phyloP scores from a whole-genome alignment of 1,284 basidiomycete genomes.

The Irpex sp. region DNA sequence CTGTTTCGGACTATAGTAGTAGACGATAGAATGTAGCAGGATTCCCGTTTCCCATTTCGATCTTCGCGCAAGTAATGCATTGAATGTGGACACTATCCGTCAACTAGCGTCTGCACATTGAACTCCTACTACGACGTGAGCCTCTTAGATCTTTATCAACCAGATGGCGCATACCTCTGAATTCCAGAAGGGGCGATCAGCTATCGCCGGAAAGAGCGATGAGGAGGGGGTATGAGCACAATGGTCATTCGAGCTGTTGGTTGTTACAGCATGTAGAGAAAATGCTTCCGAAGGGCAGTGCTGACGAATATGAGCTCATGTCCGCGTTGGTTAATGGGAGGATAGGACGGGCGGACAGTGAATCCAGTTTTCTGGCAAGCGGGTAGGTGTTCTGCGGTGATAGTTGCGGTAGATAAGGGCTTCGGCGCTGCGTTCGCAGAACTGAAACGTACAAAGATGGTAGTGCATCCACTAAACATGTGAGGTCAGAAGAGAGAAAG shows the following conservation, averaged over 20 bases:
- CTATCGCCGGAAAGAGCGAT: not conserved
- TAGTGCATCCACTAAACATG: not conserved
- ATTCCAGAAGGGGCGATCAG: not conserved
- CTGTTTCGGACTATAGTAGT: slow-evolving; percentile 7
- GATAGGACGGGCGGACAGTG: not conserved
- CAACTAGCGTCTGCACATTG: not conserved
- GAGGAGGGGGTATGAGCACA: not conserved
- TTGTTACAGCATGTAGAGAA: not conserved
- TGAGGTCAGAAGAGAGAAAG: not conserved
- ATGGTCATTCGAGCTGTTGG: not conserved
- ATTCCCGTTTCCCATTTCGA: slow-evolving; percentile 7
- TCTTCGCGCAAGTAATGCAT: not conserved
- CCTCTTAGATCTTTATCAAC: not conserved
- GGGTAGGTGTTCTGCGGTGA: not conserved
- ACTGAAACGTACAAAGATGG: not conserved
- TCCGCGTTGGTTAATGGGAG: not conserved
- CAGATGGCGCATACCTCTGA: not conserved
- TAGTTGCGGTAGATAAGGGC: not conserved
- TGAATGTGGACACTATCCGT: not conserved
- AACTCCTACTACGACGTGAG: not conserved
- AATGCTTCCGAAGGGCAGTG: not conserved
- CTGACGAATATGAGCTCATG: not conserved
- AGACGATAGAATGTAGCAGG: slow-evolving; percentile 8
- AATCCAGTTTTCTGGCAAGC: not conserved
- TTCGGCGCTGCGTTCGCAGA: not conserved